Evolutionary conservation across 164 flowering plant species (phyloP), one percentile per base, ranked within the genome.

Genomic region (Warburgia ugandensis): DNA sequence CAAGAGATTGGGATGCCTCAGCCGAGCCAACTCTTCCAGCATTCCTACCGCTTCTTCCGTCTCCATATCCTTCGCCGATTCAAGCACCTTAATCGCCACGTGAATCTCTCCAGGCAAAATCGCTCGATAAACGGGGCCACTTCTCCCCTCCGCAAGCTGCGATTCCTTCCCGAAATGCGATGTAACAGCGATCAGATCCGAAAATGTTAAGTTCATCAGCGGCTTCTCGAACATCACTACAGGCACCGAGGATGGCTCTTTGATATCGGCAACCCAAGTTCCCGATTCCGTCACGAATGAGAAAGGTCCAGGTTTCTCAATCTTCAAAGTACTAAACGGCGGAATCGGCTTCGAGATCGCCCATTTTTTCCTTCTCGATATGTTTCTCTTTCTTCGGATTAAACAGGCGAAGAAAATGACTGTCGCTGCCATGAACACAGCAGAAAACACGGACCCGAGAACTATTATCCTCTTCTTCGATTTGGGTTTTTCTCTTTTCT

Each of bases 221-320:
- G 98, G 98, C 72, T 91, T 91, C 68, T 83, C 86, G 55, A 79
- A 79, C 84, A 94, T 84, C 63, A 94, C 75, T 16, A 86, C 97
- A 0, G 84, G 73, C 0, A 87, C 88, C 11, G 89, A 70, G 1
- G 84, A 59, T 1, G 97, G 80, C 45, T 86, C 95, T 48, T 68
- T 84, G 19, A 92, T 70, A 42, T 92, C 95, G 0, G 85, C 99
- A 3, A 77, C 77, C 99, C 99, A 92, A 12, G 84, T 59, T 1
- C 95, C 86, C 13, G 95, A 81, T 60, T 84, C 97, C 0, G 95
- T 86, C 63, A 84, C 91, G 66, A 88, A 88, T 2, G 78, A 47
- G 72, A 80, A 92, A 28, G 97, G 96, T 25, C 99, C 95, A 1
- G 95, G 79, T 70, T 75, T 84, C 35, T 86, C 89, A 30, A 77